Base-by-base conservation (phyloP, 306 rosid genomes). In the Ormosia semicastrata region DNA sequence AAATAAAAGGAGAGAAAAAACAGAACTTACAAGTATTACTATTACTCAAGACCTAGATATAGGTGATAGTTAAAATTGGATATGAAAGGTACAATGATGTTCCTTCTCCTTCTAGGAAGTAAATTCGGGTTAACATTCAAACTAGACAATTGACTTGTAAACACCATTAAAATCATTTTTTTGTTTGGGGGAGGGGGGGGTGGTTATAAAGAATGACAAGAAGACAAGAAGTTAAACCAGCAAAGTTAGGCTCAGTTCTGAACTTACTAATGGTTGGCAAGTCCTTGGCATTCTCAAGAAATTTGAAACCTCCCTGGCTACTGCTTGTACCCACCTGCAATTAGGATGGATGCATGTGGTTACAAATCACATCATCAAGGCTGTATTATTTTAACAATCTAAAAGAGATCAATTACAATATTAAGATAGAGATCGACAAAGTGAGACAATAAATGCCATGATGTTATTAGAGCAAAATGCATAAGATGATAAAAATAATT, bases 251-350 rank as follows among this genome's bases (percentile, higher is more conserved):
- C n/a, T 60, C 52, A 18, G 46, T 81, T 73, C 43, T 59, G 53
- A 53, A 87, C 99, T 86, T 90, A 96, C 99, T 92, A 80, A 96
- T 87, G 79, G 90, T 94, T 17, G 99, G 98, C 93, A 96, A 88
- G 83, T 92, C 95, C 88, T 96, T 93, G 0, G 90, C 92, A 77
- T 89, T 87, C 86, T 96, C 94, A 6, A 96, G 98, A 86, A 96
- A 96, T 76, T 91, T 86, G 86, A 91, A 92, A 83, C 85, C 85
- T 46, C 87, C 92, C 57, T 75, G 66, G 75, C 76, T 80, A 57
- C 88, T 66, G 80, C 90, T 87, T 73, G 90, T 72, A 76, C 77
- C 82, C 79, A 91, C 95, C 99, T 96, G 91, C 41, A 57, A 68
- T 63, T 59, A 58, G 72, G 49, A 88, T 2, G 2, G 36, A 64